Evolutionary conservation across 2,329 filamentous ascomycete genomes (phyloP).

Genomic region (Fusarium penzigii): DNA sequence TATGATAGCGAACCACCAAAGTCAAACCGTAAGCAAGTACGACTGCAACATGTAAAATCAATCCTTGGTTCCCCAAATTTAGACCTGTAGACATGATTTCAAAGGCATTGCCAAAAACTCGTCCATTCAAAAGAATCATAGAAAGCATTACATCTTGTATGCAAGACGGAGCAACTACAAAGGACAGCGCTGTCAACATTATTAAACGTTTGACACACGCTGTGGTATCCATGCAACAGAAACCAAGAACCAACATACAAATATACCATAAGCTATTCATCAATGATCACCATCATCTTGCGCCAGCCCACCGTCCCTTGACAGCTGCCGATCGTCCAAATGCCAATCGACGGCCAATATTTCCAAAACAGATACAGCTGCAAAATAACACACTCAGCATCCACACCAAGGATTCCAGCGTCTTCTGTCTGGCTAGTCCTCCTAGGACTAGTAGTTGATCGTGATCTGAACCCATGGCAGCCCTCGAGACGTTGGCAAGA

Average conservation of each 20-base stretch:
- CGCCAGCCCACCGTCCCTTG: slow-evolving; percentile 49
- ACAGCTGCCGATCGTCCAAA: slow-evolving; percentile 45
- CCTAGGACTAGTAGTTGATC: slow-evolving; percentile 37
- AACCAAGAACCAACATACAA: not conserved
- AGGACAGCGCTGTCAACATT: too few species aligned
- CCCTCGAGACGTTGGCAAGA: slow-evolving; percentile 23
- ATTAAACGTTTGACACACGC: too few species aligned
- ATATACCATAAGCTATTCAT: not conserved
- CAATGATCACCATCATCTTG: slow-evolving; percentile 30
- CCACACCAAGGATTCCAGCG: slow-evolving; percentile 78
- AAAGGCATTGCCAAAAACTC: too few species aligned
- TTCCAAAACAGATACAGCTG: slow-evolving; percentile 93
- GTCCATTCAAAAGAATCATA: too few species aligned
- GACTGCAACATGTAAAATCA: too few species aligned
- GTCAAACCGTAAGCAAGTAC: too few species aligned
- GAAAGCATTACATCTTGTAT: too few species aligned
- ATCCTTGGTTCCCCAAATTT: too few species aligned
- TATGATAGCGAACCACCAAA: too few species aligned
- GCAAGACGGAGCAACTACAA: too few species aligned
- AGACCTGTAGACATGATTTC: too few species aligned
- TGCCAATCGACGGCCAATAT: slow-evolving; percentile 83
- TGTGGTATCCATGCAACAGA: too few species aligned
- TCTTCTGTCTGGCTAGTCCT: slow-evolving; percentile 62
- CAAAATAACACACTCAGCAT: slow-evolving; percentile 92
- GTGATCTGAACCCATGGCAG: slow-evolving; percentile 7